Conservation (phyloP, 2,329 filamentous ascomycete genomes). For the Macrophomina phaseolina region DNA sequence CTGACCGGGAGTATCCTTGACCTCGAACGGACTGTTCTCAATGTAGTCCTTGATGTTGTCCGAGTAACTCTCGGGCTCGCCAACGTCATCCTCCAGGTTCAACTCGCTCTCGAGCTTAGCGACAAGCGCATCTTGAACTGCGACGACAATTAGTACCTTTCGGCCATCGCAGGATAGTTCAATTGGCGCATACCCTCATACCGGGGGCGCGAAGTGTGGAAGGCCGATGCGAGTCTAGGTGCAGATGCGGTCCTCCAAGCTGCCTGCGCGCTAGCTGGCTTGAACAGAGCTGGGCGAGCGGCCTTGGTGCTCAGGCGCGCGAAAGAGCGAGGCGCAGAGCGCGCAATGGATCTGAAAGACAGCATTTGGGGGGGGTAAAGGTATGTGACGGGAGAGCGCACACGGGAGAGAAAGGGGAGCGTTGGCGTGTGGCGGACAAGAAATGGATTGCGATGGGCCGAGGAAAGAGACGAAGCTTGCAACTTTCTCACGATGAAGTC, state of each 20-base stretch:
- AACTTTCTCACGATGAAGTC: slow-evolving; percentile 24
- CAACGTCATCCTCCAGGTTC: slow-evolving; percentile 52
- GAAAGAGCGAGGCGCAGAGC: slow-evolving; percentile 50
- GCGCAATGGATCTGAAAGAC: slow-evolving; percentile 52
- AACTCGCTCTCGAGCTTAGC: slow-evolving; percentile 87
- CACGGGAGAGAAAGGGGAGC: slow-evolving; percentile 17
- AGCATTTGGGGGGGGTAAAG: slow-evolving; percentile 44
- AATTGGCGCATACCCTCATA: slow-evolving; percentile 35
- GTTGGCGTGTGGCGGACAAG: neutral
- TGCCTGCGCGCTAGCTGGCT: slow-evolving; percentile 41
- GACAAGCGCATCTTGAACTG: slow-evolving; percentile 75
- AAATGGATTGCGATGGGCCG: neutral
- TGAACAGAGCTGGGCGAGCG: slow-evolving; percentile 40
- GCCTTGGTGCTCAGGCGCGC: slow-evolving; percentile 48
- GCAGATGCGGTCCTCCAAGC: slow-evolving; percentile 40
- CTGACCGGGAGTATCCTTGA: slow-evolving; percentile 79
- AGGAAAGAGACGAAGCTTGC: slow-evolving; percentile 4
- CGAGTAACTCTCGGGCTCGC: slow-evolving; percentile 69
- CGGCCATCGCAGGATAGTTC: slow-evolving; percentile 27
- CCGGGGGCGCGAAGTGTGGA: slow-evolving; percentile 50
- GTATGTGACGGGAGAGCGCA: slow-evolving; percentile 14
- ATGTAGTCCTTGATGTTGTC: slow-evolving; percentile 86
- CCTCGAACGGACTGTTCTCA: slow-evolving; percentile 80
- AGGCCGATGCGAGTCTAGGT: slow-evolving; percentile 45
- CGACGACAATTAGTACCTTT: neutral